A percentile compares a stretch with the other conserved stretches of the same genome.
Conservation (phyloP, 768 basidiomycete genomes). For the Hericium rajendrae region DNA sequence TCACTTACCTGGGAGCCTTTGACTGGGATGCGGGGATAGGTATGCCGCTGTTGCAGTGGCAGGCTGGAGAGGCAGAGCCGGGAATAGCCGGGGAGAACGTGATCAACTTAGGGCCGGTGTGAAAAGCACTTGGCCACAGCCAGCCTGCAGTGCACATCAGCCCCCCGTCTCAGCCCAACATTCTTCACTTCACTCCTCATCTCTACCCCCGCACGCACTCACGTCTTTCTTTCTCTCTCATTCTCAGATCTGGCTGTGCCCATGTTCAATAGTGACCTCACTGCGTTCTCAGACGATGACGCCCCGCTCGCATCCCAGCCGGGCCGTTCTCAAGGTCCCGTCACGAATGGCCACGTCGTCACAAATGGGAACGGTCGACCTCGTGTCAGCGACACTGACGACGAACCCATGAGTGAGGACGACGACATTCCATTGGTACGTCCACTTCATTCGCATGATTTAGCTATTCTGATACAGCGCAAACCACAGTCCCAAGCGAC, state of each 20-base stretch:
- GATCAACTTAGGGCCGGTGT: slow-evolving; percentile 47
- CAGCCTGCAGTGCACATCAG: slow-evolving; percentile 6
- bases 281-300: slow-evolving; percentile 48
- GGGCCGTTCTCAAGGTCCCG: slow-evolving; percentile 14
- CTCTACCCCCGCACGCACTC: slow-evolving; percentile 8
- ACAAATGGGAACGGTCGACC: slow-evolving; percentile 35
- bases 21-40: background rate
- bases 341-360: slow-evolving; percentile 31
- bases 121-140: slow-evolving; percentile 21
- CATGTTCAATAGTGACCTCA: slow-evolving; percentile 25
- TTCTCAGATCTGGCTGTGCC: background rate
- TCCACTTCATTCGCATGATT: slow-evolving; percentile 6
- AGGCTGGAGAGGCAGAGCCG: background rate
- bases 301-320: slow-evolving; percentile 37
- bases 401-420: slow-evolving; percentile 55
- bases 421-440: slow-evolving; percentile 66
- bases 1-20: background rate
- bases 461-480: too few species aligned
- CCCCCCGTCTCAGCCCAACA: background rate
- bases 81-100: slow-evolving; percentile 3
- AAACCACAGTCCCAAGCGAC: slow-evolving; percentile 42
- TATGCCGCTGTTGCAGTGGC: background rate
- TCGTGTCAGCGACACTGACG: slow-evolving; percentile 26
- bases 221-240: background rate
- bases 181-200: slow-evolving; percentile 5